Conservation (phyloP, 306 rosid species). For the Castanea mollissima region DNA sequence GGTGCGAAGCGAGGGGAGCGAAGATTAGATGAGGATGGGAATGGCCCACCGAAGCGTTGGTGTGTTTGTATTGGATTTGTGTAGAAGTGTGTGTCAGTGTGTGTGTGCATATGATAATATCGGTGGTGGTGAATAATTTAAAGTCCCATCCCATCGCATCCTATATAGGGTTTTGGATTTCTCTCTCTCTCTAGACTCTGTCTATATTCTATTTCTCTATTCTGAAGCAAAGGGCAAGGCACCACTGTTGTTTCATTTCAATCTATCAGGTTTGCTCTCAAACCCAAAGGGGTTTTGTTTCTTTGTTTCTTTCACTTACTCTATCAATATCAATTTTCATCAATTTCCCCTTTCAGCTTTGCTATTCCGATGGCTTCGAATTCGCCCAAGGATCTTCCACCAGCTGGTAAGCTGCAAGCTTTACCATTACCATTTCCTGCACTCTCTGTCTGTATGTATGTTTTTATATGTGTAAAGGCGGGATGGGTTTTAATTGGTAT, state of each 20-base stretch:
- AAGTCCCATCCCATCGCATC: background rate
- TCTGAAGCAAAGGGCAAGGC: background rate
- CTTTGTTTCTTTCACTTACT: background rate
- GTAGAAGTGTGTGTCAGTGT: background rate
- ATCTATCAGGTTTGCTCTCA: background rate
- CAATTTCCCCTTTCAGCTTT: too few relatives aligned
- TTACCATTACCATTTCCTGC: background rate
- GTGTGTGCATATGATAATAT: background rate
- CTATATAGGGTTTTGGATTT: constrained; percentile 2
- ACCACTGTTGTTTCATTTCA: background rate
- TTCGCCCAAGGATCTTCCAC: constrained; percentile 55
- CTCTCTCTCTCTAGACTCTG: background rate
- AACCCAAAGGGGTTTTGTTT: too few relatives aligned
- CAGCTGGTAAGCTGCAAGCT: constrained; percentile 49
- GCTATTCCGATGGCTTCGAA: constrained; percentile 65
- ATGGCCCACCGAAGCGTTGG: constrained; percentile 34
- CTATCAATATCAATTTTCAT: background rate
- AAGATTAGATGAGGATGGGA: constrained; percentile 38
- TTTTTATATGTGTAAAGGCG: too few relatives aligned
- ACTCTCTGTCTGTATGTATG: too few relatives aligned
- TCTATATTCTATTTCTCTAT: background rate
- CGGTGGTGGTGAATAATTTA: background rate
- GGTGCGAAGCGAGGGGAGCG: background rate
- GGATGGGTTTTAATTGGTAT: too few relatives aligned
- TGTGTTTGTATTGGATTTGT: background rate